phyloP scores from a whole-genome alignment of 441 rosid genomes.

The Brassica balearica region DNA sequence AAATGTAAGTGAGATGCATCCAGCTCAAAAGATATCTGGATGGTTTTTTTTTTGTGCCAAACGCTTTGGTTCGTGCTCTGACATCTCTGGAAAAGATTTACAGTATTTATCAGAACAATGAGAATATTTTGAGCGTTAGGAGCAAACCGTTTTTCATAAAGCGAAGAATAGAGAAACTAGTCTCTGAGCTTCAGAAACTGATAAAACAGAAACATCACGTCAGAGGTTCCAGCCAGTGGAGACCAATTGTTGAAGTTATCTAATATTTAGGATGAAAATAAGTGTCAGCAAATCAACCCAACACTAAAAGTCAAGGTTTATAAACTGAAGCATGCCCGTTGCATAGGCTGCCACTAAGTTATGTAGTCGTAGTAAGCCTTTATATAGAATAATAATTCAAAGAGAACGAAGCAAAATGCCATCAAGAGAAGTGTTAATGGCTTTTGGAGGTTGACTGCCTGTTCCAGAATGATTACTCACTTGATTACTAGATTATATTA shows the following conservation, averaged over 20 bases:
- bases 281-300: constrained; percentile 37
- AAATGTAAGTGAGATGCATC: too few species aligned
- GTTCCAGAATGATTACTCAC: too few species aligned
- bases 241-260: constrained; percentile 64
- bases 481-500: too few species aligned
- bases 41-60: too few species aligned
- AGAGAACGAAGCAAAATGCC: too few species aligned
- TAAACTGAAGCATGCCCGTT: constrained; percentile 8
- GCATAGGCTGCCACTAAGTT: too few species aligned
- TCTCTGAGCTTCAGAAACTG: constrained; percentile 85
- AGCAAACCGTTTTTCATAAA: constrained; percentile 86
- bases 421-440: too few species aligned
- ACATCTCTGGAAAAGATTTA: constrained; percentile 54
- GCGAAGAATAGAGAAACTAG: constrained; percentile 89
- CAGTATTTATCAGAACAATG: constrained; percentile 34
- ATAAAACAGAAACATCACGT: constrained; percentile 60
- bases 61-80: too few species aligned
- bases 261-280: constrained; percentile 61
- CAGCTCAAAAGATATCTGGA: too few species aligned
- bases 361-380: too few species aligned
- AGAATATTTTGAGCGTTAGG: constrained; percentile 20
- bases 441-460: too few species aligned
- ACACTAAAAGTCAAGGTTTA: constrained; percentile 19
- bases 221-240: constrained; percentile 61
- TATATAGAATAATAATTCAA: too few species aligned